Evolutionary conservation across 78 protist genomes (phyloP), one percentile per base, ranked within the genome.

Genomic region (Speleostelium caveatum): DNA sequence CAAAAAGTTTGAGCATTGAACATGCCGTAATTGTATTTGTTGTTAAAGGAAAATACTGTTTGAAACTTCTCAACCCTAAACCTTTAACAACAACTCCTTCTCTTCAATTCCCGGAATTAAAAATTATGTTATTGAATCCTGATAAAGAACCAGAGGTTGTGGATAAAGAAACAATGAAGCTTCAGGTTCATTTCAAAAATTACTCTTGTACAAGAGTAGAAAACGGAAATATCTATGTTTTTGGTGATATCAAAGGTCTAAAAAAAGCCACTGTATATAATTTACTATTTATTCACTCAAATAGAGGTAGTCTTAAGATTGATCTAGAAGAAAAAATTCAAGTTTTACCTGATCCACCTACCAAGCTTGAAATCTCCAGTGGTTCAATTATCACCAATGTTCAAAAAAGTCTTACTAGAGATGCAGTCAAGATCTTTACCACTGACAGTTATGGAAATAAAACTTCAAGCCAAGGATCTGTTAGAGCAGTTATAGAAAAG

Each of bases 301-400:
- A 24, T 33, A 36, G 53, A 28, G 59, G 51, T 59, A 8, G 75
- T n/a, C 24, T 55, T 17, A 83, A 69, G 30, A 28, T 83, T 17
- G 78, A 69, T 30, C 16, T 45, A 19, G 72, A 59, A 30, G 32
- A 59, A 12, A 61, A 38, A 32, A 17, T 83, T 22, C 24, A 59
- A 4, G 51, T 83, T 22, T 12, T 68, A 7, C 91, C 91, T 22
- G 79, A 83, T 45, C 19, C 2, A 3, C 91, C 91, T 49, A n/a
- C 33, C 21, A 53, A 42, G 22, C 8, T 83, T 0, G 1, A n/a
- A 10, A 42, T 71, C 17, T 21, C 10, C 14, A 42, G 75, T 16
- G 53, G 53, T 14, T 10, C 53, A 45, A 14, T 10, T 45, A 10
- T 6, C 10, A 45, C 53, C 53, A n/a, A n/a, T n/a, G 10, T 45